phyloP scores from a whole-genome alignment of 2,329 filamentous ascomycete species.

The Epichloe baconii region DNA sequence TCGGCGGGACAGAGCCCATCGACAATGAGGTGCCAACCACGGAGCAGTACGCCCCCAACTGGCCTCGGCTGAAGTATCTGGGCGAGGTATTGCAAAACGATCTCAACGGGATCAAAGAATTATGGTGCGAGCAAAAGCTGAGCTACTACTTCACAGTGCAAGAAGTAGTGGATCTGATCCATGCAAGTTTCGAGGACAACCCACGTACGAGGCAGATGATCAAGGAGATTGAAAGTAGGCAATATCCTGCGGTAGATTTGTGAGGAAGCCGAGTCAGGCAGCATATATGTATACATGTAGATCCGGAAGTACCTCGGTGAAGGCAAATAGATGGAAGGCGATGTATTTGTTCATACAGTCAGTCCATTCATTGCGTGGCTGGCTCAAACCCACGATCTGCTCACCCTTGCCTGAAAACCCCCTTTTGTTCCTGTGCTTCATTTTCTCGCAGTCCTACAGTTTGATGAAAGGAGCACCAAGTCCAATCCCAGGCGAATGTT shows the following conservation, averaged over 20 bases:
- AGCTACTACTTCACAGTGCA: slow-evolving; percentile 48
- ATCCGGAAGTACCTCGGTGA: background rate
- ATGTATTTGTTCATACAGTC: too few species aligned
- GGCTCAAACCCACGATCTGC: too few species aligned
- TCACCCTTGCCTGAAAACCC: too few species aligned
- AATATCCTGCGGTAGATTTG: slow-evolving; percentile 22
- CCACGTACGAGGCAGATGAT: slow-evolving; percentile 43
- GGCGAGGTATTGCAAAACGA: slow-evolving; percentile 54
- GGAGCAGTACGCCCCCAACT: slow-evolving; percentile 46
- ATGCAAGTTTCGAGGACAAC: slow-evolving; percentile 53
- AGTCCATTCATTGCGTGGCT: too few species aligned
- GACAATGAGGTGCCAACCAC: slow-evolving; percentile 38
- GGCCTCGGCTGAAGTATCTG: slow-evolving; percentile 52
- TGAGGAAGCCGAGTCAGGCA: background rate
- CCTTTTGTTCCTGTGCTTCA: too few species aligned
- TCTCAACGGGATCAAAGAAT: slow-evolving; percentile 45
- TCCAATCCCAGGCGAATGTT: too few species aligned
- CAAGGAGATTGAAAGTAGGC: slow-evolving; percentile 41
- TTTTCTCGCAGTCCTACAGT: too few species aligned
- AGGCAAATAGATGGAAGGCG: too few species aligned
- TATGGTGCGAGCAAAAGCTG: slow-evolving; percentile 54
- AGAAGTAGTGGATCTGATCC: slow-evolving; percentile 50
- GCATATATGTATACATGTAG: background rate
- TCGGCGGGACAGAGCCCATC: slow-evolving; percentile 12
- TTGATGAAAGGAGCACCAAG: too few species aligned